Conservation (phyloP, 257 asterid species). For the Coffea canephora region DNA sequence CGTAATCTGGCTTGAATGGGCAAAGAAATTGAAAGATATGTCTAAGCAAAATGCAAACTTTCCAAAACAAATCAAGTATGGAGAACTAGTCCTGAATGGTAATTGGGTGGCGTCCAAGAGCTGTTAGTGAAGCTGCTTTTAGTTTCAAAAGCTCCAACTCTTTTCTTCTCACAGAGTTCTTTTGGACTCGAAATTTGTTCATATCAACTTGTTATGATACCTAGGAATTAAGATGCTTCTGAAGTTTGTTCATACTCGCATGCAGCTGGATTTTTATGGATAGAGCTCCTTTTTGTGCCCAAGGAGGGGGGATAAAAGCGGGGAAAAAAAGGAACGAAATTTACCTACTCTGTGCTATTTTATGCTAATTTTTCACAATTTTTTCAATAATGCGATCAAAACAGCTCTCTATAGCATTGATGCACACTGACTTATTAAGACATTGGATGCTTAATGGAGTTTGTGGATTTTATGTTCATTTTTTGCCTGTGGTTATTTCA, state of each 20-base stretch:
- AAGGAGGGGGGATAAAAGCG: background rate
- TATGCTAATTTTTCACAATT: background rate
- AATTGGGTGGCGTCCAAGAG: no score
- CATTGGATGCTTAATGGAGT: background rate
- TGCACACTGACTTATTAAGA: background rate
- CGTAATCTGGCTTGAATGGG: background rate
- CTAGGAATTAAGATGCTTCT: no score
- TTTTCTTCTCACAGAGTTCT: background rate
- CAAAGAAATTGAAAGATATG: no score
- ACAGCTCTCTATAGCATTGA: background rate
- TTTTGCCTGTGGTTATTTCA: background rate
- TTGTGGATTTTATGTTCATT: background rate
- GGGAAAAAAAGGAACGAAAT: no score
- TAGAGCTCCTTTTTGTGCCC: background rate
- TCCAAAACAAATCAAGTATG: background rate
- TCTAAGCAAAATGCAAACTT: background rate
- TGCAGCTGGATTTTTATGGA: background rate
- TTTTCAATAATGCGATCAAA: background rate
- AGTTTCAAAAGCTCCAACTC: background rate
- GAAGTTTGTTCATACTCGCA: background rate
- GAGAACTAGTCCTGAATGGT: background rate
- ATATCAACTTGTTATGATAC: no score
- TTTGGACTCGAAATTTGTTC: no score
- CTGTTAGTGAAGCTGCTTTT: background rate
- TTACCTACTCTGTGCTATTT: no score